Evolutionary conservation across 495 filamentous ascomycete species (phyloP).

Genomic region (Cenococcum geophilum): DNA sequence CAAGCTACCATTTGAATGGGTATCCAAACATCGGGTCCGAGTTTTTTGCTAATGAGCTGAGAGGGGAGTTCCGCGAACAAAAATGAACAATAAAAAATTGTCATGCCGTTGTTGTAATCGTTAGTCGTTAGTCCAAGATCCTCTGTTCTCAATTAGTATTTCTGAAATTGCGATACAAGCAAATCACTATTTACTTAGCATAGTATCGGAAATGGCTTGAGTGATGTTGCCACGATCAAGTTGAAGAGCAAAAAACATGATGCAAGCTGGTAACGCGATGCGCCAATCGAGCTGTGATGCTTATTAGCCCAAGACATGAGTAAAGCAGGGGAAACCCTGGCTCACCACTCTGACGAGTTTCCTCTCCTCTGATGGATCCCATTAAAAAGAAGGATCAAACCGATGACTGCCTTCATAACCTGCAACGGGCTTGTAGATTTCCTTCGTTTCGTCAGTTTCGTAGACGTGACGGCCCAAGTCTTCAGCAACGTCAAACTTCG

Average conservation of each 20-base stretch:
- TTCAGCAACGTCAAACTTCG: not conserved
- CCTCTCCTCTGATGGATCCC: slow-evolving; percentile 46
- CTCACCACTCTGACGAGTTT: slow-evolving; percentile 20
- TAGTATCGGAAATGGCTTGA: slow-evolving; percentile 15
- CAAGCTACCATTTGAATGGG: slow-evolving; percentile 19
- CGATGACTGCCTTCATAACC: slow-evolving; percentile 31
- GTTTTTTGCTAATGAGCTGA: slow-evolving; percentile 18
- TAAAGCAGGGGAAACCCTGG: not conserved
- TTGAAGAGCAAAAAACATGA: slow-evolving; percentile 23
- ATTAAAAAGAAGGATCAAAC: slow-evolving; percentile 46
- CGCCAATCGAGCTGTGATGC: slow-evolving; percentile 20
- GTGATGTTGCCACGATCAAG: slow-evolving; percentile 21
- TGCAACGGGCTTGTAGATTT: slow-evolving; percentile 6
- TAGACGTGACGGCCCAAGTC: not conserved
- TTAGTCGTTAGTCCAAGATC: not conserved
- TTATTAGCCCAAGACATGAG: not conserved
- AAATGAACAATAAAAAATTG: slow-evolving; percentile 15
- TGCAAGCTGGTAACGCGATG: slow-evolving; percentile 12
- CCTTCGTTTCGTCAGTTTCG: slow-evolving; percentile 1
- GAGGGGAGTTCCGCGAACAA: slow-evolving; percentile 21
- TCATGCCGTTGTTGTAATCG: slow-evolving; percentile 20
- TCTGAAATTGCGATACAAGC: not conserved
- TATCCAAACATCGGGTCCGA: slow-evolving; percentile 22
- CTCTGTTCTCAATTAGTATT: slow-evolving; percentile 2
- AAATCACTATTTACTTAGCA: slow-evolving; percentile 10